Evolutionary conservation across 352 stramenopile species (phyloP).

Genomic region (Phytophthora palmivora): DNA sequence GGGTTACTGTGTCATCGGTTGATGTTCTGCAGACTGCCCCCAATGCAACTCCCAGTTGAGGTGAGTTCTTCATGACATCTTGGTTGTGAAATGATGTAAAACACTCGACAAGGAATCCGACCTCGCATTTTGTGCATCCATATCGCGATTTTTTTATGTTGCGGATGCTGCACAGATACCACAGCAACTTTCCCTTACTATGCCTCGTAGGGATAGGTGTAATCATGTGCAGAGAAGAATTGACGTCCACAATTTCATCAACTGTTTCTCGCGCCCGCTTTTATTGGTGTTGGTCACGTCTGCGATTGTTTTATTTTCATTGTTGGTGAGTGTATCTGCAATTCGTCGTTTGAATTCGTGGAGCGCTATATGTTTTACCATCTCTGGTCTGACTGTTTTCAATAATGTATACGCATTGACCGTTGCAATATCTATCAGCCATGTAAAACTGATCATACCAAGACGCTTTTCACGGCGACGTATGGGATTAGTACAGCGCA

Average conservation of each 20-base stretch:
- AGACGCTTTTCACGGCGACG: slow-evolving; percentile 12
- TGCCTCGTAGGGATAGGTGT: slow-evolving; percentile 8
- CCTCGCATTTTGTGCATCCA: slow-evolving; percentile 20
- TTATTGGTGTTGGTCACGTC: background rate
- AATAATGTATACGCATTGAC: slow-evolving; percentile 21
- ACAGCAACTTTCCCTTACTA: slow-evolving; percentile 15
- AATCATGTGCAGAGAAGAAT: slow-evolving; percentile 16
- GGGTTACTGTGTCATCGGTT: background rate
- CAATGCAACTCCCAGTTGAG: slow-evolving; percentile 2
- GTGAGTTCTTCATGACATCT: slow-evolving; percentile 9
- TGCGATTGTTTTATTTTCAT: background rate
- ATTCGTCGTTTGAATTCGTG: too few species aligned
- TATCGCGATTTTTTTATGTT: slow-evolving; percentile 16
- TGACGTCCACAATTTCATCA: slow-evolving; percentile 5
- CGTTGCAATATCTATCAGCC: slow-evolving; percentile 16
- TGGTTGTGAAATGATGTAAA: slow-evolving; percentile 16
- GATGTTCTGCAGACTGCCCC: slow-evolving; percentile 7
- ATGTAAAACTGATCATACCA: slow-evolving; percentile 17
- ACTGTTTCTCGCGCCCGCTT: background rate
- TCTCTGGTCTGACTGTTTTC: background rate
- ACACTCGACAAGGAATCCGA: slow-evolving; percentile 20
- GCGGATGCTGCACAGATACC: too few species aligned
- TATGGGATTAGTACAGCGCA: slow-evolving; percentile 19
- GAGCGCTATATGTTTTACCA: slow-evolving; percentile 1
- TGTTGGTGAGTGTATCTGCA: too few species aligned